Conservation (phyloP, 192 early-diverging fungal genomes). For the Jimgerdemannia flammicorona region DNA sequence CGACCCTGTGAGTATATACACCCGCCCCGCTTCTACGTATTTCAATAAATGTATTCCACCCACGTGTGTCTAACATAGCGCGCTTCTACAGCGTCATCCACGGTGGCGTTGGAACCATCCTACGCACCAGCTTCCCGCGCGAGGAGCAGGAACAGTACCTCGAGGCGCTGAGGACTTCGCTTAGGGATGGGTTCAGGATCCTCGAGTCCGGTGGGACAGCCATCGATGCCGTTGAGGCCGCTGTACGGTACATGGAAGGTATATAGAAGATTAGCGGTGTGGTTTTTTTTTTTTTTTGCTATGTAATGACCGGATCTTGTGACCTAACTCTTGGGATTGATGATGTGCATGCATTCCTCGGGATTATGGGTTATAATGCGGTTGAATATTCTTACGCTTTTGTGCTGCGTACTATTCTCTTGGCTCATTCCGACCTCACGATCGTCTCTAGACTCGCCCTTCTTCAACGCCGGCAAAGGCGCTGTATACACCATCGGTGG, state of each 20-base stretch:
- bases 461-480: constrained; percentile 49
- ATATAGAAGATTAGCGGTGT: background rate
- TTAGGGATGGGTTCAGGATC: constrained; percentile 26
- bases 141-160: constrained; percentile 24
- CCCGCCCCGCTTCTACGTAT: too few relatives aligned
- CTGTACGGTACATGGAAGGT: constrained; percentile 33
- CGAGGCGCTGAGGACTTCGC: constrained; percentile 23
- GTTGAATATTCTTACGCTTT: too few relatives aligned
- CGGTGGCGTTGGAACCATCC: constrained; percentile 37
- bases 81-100: constrained; percentile 11
- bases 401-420: constrained; percentile 1
- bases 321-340: too few relatives aligned
- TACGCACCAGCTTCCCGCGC: constrained; percentile 13
- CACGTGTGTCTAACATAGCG: too few relatives aligned
- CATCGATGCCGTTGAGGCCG: constrained; percentile 31
- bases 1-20: background rate
- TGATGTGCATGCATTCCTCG: too few relatives aligned
- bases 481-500: constrained; percentile 37
- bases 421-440: constrained; percentile 1
- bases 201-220: constrained; percentile 22
- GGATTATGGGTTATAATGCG: too few relatives aligned
- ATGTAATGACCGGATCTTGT: too few relatives aligned
- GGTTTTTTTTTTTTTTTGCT: too few relatives aligned
- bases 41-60: too few relatives aligned
- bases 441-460: constrained; percentile 30